These are phyloP conservation scores for Citropsis articulata DNA, from an alignment of 345 rosid genomes.

Conservation along the genomic window DNA sequence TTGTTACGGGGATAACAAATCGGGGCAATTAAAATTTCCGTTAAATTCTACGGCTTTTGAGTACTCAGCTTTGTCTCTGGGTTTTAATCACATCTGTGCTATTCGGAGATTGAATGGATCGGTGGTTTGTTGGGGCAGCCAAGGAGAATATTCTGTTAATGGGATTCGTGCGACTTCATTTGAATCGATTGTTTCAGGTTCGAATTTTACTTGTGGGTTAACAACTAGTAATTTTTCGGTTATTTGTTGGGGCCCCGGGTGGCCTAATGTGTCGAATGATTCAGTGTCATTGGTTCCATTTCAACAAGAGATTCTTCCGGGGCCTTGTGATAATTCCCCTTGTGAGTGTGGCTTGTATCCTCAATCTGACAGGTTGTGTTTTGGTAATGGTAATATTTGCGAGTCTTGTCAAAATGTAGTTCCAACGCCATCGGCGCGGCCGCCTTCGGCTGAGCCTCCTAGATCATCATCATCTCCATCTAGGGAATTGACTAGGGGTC, in stretches of 20 bases:
- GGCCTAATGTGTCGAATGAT: slow-evolving; percentile 24
- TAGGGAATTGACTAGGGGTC: slow-evolving; percentile 43
- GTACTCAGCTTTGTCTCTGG: slow-evolving; percentile 57
- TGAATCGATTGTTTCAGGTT: slow-evolving; percentile 67
- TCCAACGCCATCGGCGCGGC: slow-evolving; percentile 10
- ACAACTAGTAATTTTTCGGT: slow-evolving; percentile 38
- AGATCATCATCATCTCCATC: slow-evolving; percentile 34
- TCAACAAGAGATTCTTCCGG: slow-evolving; percentile 48
- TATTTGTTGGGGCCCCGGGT: slow-evolving; percentile 76
- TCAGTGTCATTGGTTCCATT: slow-evolving; percentile 31
- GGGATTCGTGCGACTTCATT: slow-evolving; percentile 34
- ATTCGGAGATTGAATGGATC: slow-evolving; percentile 33
- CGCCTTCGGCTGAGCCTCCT: slow-evolving; percentile 15
- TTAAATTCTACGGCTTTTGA: slow-evolving; percentile 18
- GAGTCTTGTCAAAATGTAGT: slow-evolving; percentile 27
- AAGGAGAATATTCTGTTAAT: slow-evolving; percentile 32
- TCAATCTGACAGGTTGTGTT: slow-evolving; percentile 46
- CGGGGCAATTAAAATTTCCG: slow-evolving; percentile 61
- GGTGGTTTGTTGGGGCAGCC: slow-evolving; percentile 82
- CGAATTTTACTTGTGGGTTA: slow-evolving; percentile 71
- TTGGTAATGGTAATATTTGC: slow-evolving; percentile 55
- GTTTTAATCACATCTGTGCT: slow-evolving; percentile 64
- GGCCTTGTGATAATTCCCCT: slow-evolving; percentile 59
- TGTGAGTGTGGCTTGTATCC: slow-evolving; percentile 49
- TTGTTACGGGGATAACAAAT: slow-evolving; percentile 53